Base-by-base conservation (phyloP, 352 stramenopile species). In the Paralagenidium karlingii region DNA sequence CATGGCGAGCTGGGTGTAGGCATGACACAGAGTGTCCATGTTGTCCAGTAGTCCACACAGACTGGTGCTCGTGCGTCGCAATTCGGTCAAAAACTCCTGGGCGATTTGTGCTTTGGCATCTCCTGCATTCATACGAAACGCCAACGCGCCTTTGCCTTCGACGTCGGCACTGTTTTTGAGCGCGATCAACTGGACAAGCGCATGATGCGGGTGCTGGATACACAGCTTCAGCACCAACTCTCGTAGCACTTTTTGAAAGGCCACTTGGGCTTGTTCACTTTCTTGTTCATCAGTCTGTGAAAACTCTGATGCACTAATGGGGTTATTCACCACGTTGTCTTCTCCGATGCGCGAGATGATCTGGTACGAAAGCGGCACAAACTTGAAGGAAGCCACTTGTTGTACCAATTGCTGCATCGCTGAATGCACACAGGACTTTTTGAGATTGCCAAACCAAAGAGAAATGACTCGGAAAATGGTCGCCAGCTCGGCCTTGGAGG, bases 361-460 rank as follows among this genome's bases (percentile, higher is more conserved):
- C 67, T 99, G 96, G 54, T 98, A 98, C 13, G 85, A 95, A 8
- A 99, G 60, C 13, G 94, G 90, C 19, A 98, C 80, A 47, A 98
- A 96, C 49, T 96, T 95, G 71, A 95, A 98, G 11, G 82, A 97
- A 24, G 92, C 80, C 8, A 98, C 87, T 24, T 58, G 47, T 3
- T 78, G 55, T 3, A 96, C 59, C 1, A 77, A 48, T 34, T 83
- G 68, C 28, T 79, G 67, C 18, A 98, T 69, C n/a, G 94, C 60
- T 6, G 63, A 42, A 43, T 95, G 91, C 9, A 94, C 81, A 28
- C 68, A 60, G 3, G 56, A 39, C 34, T 82, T 73, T 21, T 61
- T 43, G 24, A 76, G 79, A 45, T 96, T 96, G 38, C 65, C 79
- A 44, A 98, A 96, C 94, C 94, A 99, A 3, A 98, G 50, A 6